Evolutionary conservation across 352 stramenopile genomes (phyloP).

Genomic region (Pythium volutum): DNA sequence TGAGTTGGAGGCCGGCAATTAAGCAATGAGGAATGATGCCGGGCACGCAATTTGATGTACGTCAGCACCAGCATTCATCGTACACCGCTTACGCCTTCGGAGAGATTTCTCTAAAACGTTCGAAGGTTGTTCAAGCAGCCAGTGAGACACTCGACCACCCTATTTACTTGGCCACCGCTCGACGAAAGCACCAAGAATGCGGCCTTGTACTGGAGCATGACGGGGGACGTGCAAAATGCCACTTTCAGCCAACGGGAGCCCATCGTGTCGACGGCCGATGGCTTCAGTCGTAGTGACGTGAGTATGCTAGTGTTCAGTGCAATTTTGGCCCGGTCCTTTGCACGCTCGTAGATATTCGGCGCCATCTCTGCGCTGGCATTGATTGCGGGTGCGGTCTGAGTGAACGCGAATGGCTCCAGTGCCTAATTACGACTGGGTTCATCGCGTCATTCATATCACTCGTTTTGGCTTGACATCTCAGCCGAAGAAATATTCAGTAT

Average conservation of each 20-base stretch:
- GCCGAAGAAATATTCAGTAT: not conserved
- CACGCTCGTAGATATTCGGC: too few relatives aligned
- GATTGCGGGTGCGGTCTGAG: not conserved
- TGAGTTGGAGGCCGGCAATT: conserved; percentile 11
- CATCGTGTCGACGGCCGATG: conserved; percentile 7
- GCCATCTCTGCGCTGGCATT: too few relatives aligned
- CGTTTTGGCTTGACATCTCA: not conserved
- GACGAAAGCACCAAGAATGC: not conserved
- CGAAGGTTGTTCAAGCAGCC: not conserved
- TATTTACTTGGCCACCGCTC: conserved; percentile 9
- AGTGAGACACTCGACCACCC: conserved; percentile 4
- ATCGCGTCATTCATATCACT: conserved; percentile 6
- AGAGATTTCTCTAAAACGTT: too few relatives aligned
- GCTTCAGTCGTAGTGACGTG: conserved; percentile 3
- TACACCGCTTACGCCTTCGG: not conserved
- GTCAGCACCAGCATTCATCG: too few relatives aligned
- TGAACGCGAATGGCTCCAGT: conserved; percentile 1
- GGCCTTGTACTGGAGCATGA: not conserved
- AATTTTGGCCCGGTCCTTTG: not conserved
- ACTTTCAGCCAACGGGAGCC: not conserved
- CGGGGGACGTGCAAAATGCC: not conserved
- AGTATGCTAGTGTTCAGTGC: not conserved
- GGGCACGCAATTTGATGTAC: not conserved
- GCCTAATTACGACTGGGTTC: conserved; percentile 7
- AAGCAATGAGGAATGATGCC: not conserved